Evolutionary conservation across 202 grass and related monocot species (phyloP), one percentile per base, ranked within the genome.

Genomic region (Cymbopogon flexuosus): DNA sequence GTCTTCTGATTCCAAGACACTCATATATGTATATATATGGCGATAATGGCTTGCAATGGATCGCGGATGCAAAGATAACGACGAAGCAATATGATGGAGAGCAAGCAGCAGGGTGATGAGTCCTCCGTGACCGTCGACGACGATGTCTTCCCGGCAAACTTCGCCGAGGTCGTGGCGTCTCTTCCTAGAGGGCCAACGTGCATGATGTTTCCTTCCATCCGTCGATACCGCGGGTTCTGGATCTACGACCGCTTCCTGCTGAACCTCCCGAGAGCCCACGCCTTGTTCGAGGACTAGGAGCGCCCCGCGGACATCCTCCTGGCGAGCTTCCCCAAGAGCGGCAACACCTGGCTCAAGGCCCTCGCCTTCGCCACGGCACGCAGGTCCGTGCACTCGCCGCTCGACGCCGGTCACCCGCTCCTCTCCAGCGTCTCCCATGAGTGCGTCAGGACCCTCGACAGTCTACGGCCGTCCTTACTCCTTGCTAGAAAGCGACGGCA

Each of bases 311-410:
- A 85, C 68, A 7, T 85, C 21, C 63, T 84, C 58, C 8, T 84
- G 19, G 81, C 61, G 23, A 68, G 51, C 21, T 4, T 65, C 63
- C 63, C 63, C 63, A 65, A 65, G 63, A 10, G 31, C 63, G 63
- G 75, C 33, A 85, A 75, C 51, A 85, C 83, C 16, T 85, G 68
- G 84, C 74, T 79, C 84, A 86, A 80, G 71, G n/a, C 76, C 5
- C 15, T 86, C 1, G 3, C 24, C 27, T 61, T 46, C 46, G 24
- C 70, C 30, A 3, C 79, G 23, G 13, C 27, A 21, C 71, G 27
- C 15, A 16, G 65, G 21, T 10, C 61, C 22, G 3, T 42, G 14
- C 31, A 47, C 35, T 12, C 35, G 15, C 70, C 63, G 22, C 31
- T 62, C 15, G 63, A 65, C 16, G 63, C 8, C 39, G 8, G 3